Percentiles rank a stretch among this genome's conserved stretches.
Evolutionary conservation across 768 basidiomycete genomes (phyloP).

Genomic region (Xanthoconium stramineum): DNA sequence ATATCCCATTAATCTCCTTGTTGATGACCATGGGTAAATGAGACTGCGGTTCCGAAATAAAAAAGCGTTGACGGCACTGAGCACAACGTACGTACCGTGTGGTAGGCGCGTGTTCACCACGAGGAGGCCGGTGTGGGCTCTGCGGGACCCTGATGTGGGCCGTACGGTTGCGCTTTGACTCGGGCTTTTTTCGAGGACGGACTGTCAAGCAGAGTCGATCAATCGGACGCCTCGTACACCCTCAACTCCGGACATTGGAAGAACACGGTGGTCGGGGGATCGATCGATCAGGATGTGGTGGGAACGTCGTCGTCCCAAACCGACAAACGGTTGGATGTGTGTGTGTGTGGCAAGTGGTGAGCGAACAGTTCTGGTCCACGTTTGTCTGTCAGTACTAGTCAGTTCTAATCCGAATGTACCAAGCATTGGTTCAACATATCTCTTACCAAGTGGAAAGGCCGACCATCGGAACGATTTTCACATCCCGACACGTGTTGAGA

Average conservation of each 20-base stretch:
- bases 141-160: not conserved
- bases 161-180: not conserved
- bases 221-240: not conserved
- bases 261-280: not conserved
- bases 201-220: not conserved
- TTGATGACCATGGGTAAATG: conserved; percentile 1
- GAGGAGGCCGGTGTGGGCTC: conserved; percentile 6
- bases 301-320: not conserved
- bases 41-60: conserved; percentile 20
- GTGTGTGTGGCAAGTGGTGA: not conserved
- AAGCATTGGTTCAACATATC: not conserved
- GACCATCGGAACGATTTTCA: conserved; percentile 12
- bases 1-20: not conserved
- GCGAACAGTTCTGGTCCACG: not conserved
- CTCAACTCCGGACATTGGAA: not conserved
- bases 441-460: not conserved
- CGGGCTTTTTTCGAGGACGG: not conserved
- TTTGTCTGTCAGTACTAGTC: not conserved
- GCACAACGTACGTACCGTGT: conserved; percentile 12
- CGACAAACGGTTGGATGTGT: too few relatives aligned
- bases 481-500: conserved; percentile 11
- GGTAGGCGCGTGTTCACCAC: conserved; percentile 17
- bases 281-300: not conserved
- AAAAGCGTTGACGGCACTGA: conserved; percentile 8
- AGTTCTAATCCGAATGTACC: not conserved